These are phyloP conservation scores for Talaromyces adpressus DNA, from an alignment of 495 filamentous ascomycete genomes.

Conservation along the genomic window DNA sequence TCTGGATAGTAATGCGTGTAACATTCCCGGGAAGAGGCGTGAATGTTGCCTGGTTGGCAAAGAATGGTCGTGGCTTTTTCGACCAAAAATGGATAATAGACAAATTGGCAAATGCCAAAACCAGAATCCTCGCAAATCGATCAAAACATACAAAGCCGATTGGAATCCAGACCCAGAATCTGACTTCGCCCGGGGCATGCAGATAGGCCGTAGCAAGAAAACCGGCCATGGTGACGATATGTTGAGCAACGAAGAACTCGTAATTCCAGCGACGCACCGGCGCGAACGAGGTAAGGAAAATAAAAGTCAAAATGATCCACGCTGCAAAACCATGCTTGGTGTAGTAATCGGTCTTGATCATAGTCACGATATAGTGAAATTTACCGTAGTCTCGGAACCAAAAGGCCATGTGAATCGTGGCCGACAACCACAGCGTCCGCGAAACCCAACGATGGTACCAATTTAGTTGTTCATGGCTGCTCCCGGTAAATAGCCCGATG, in stretches of 20 bases:
- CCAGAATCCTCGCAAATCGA: conserved; percentile 46
- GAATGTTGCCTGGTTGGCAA: conserved; percentile 49
- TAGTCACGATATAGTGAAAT: conserved; percentile 52
- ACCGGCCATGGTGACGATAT: conserved; percentile 58
- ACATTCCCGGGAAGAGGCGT: conserved; percentile 53
- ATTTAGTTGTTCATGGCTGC: conserved; percentile 68
- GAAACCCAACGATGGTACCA: conserved; percentile 82
- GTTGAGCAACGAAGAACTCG: conserved; percentile 78
- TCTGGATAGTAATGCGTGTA: conserved; percentile 62
- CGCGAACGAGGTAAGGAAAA: conserved; percentile 57
- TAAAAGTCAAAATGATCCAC: conserved; percentile 68
- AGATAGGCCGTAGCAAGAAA: conserved; percentile 58
- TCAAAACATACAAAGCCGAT: conserved; percentile 67
- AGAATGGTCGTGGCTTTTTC: conserved; percentile 14
- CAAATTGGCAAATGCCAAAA: conserved; percentile 58
- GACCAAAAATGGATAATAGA: conserved; percentile 43
- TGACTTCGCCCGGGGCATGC: conserved; percentile 53
- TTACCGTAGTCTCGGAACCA: conserved; percentile 64
- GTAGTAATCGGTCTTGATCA: conserved; percentile 58
- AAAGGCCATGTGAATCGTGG: conserved; percentile 66
- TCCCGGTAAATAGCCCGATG: conserved; percentile 59
- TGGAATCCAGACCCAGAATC: conserved; percentile 62
- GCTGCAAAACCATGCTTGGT: conserved; percentile 64
- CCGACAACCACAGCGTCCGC: conserved; percentile 66
- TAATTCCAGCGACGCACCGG: conserved; percentile 65